A percentile compares a stretch with the other conserved stretches of the same genome.
These are phyloP conservation scores for Chromosphaera perkinsii DNA, from an alignment of 208 protist species.

Conservation along the genomic window DNA sequence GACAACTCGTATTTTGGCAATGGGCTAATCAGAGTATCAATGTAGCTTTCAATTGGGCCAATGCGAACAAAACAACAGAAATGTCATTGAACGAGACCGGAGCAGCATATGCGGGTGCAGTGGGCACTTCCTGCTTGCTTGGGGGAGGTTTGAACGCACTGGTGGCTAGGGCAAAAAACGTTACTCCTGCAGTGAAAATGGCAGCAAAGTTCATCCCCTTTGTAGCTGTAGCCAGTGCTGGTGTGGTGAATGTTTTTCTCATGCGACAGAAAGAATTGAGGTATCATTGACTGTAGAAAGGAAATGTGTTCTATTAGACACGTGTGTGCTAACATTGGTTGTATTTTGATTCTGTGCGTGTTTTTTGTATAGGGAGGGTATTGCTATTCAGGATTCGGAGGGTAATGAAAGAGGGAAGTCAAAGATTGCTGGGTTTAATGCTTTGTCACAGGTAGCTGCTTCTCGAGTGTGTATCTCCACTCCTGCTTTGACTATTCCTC, in stretches of 20 bases:
- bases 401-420: constrained; percentile 2
- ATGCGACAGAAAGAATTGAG: constrained; percentile 22
- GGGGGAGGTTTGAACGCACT: constrained; percentile 1
- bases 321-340: too few species aligned
- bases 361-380: too few species aligned
- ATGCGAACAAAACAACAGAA: constrained; percentile 23
- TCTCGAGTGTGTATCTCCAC: background rate
- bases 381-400: constrained; percentile 17
- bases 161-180: background rate
- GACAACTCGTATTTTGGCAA: constrained; percentile 25
- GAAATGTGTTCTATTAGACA: too few species aligned
- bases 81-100: background rate
- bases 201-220: constrained; percentile 4
- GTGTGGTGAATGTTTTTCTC: constrained; percentile 10
- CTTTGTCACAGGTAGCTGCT: background rate
- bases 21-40: constrained; percentile 26
- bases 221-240: constrained; percentile 5
- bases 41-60: constrained; percentile 23
- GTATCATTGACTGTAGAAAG: too few species aligned
- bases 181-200: background rate
- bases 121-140: background rate
- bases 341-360: too few species aligned
- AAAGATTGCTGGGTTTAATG: background rate
- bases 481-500: background rate
- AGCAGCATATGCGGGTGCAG: constrained; percentile 4